Base-by-base conservation (phyloP, 2,329 filamentous ascomycete genomes). In the Alternaria consortialis region DNA sequence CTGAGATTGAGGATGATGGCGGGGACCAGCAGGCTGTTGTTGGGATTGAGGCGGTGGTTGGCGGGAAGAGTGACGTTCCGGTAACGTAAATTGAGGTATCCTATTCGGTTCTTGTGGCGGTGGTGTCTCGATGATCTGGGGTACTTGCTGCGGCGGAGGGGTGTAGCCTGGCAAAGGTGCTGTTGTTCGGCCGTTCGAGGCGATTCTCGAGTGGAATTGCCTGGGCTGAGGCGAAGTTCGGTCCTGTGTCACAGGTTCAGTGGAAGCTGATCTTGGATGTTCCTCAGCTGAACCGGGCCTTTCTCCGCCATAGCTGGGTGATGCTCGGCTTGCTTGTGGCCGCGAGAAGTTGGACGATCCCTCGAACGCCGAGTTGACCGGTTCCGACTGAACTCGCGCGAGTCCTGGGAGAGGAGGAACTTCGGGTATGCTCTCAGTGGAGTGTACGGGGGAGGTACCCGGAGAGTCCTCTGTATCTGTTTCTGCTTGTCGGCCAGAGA, bases 321-420 rank as follows among this genome's bases (percentile, higher is more conserved):
- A 72, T 9, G 75, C 73, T 34, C 72, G 72, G 61, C 68, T 73
- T 27, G 70, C 67, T 13, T 63, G 65, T 75, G 89, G 88, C 8
- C 87, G 83, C 11, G 89, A 91, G 71, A 87, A 90, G 68, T 90
- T 46, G 46, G 81, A 79, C 9, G 75, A 64, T 2, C 69, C 60
- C 56, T 76, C 71, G 27, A 73, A 71, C 12, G 70, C 56, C 50
- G 61, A 76, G 8, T 82, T 79, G 27, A 84, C 79, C 3, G 91
- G 90, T 71, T 94, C 92, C 4, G 92, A 92, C 72, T 90, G 87
- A 1, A 91, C 87, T 66, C 88, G 85, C 6, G 83, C 81, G 34
- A 93, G 79, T 25, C 31, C 46, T 7, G 87, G 82, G 3, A 71
- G 51, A 15, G 68, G 69, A 13, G 70, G 70, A 7, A 71, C 63